Conservation (phyloP, 2,329 filamentous ascomycete species). For the Fusarium sp. region DNA sequence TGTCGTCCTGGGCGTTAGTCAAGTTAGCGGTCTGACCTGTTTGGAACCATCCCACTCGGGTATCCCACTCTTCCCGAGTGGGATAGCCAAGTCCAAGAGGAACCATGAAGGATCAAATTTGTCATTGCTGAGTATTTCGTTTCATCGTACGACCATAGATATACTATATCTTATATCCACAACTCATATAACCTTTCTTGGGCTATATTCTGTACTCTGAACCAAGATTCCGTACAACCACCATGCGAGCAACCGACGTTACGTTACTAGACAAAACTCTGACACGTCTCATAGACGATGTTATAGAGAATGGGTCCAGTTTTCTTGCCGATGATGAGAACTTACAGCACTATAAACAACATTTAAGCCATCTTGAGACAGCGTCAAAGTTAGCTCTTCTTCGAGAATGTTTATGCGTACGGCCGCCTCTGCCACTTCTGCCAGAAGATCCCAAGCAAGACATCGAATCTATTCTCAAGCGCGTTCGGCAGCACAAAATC, state of each 20-base stretch:
- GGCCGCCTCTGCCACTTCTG: constrained; percentile 14
- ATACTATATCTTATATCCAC: not conserved
- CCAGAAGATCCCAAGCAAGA: constrained; percentile 9
- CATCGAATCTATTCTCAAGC: constrained; percentile 25
- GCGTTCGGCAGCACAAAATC: constrained; percentile 9
- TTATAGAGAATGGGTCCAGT: not conserved
- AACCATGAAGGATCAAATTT: not conserved
- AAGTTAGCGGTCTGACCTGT: no score
- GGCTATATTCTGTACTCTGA: no score
- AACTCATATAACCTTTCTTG: not conserved
- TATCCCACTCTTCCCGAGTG: constrained; percentile 22
- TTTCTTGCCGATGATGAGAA: not conserved
- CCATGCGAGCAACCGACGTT: not conserved
- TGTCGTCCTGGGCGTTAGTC: no score
- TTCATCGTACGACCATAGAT: fast-evolving
- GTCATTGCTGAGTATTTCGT: not conserved
- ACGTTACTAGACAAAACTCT: constrained; percentile 19
- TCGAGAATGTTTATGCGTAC: constrained; percentile 30
- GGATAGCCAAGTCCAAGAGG: not conserved
- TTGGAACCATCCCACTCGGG: not conserved
- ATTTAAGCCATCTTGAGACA: constrained; percentile 31
- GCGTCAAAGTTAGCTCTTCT: constrained; percentile 25
- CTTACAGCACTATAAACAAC: constrained; percentile 23
- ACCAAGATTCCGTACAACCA: no score
- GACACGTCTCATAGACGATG: constrained; percentile 20